Evolutionary conservation across 164 flowering plant species (phyloP).

Genomic region (Dillenia suffruticosa): DNA sequence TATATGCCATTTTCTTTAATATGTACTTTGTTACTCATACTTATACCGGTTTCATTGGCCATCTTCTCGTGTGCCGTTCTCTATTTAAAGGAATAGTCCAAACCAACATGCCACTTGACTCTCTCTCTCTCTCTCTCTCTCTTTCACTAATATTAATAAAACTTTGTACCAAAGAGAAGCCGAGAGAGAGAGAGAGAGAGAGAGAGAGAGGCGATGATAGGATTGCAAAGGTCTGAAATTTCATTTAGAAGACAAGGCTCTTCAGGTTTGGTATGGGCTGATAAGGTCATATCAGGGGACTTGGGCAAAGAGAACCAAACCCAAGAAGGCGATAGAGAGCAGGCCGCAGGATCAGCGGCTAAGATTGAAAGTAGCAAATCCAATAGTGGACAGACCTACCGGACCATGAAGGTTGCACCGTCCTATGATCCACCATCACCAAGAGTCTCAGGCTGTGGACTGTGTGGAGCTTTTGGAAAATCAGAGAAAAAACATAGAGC

Average conservation of each 20-base stretch:
- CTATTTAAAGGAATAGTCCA: too few species aligned
- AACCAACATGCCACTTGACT: too few species aligned
- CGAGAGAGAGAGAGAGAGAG: constrained; percentile 6
- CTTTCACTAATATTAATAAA: too few species aligned
- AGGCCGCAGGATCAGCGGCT: constrained; percentile 9
- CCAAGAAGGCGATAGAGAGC: constrained; percentile 7
- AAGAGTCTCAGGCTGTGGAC: constrained; percentile 48
- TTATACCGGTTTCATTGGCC: too few species aligned
- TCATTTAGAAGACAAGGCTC: constrained; percentile 88
- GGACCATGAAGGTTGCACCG: constrained; percentile 34
- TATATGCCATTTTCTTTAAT: too few species aligned
- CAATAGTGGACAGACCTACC: constrained; percentile 12
- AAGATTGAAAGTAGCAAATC: constrained; percentile 18
- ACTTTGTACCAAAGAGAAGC: constrained; percentile 3
- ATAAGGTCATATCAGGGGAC: constrained; percentile 42
- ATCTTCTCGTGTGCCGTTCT: too few species aligned
- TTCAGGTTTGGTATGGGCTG: constrained; percentile 86
- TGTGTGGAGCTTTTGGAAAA: constrained; percentile 36
- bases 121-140: too few species aligned
- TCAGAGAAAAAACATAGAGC: constrained; percentile 9
- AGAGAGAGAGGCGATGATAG: constrained; percentile 31
- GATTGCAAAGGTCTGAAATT: constrained; percentile 59
- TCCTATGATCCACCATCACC: constrained; percentile 69
- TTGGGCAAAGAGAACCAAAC: constrained; percentile 21
- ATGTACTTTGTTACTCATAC: too few species aligned